Conservation (phyloP, 768 basidiomycete genomes). For the Boletus vermiculosoides region DNA sequence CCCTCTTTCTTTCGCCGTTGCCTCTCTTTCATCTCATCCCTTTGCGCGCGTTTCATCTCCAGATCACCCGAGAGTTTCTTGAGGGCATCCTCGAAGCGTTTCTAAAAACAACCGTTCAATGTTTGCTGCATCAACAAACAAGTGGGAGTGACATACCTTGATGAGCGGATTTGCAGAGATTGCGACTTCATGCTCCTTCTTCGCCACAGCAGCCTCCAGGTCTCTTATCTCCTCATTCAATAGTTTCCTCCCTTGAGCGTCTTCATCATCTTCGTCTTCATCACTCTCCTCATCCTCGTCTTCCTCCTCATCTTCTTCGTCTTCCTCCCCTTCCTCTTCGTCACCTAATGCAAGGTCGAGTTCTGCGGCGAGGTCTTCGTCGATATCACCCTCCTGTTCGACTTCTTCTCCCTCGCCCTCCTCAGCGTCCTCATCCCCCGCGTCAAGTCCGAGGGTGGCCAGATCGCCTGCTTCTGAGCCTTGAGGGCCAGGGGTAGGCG, state of each 20-base stretch:
- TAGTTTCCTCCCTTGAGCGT: slow-evolving; percentile 71
- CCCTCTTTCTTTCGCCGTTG: slow-evolving; percentile 73
- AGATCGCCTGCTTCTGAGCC: slow-evolving; percentile 66
- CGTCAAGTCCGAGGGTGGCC: slow-evolving; percentile 51
- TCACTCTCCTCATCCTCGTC: slow-evolving; percentile 57
- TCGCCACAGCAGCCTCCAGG: slow-evolving; percentile 81
- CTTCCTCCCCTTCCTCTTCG: slow-evolving; percentile 59
- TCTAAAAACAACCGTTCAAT: slow-evolving; percentile 41
- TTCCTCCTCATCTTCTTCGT: slow-evolving; percentile 71
- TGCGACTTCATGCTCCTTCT: slow-evolving; percentile 81
- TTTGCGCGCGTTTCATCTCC: slow-evolving; percentile 78
- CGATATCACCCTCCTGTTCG: slow-evolving; percentile 76
- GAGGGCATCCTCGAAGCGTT: slow-evolving; percentile 90
- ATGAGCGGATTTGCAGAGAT: slow-evolving; percentile 86
- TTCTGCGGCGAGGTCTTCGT: slow-evolving; percentile 86
- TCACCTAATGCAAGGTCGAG: slow-evolving; percentile 78
- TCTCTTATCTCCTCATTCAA: slow-evolving; percentile 89
- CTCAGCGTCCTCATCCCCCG: slow-evolving; percentile 59
- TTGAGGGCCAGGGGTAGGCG: slow-evolving; percentile 68
- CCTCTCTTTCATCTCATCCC: slow-evolving; percentile 77
- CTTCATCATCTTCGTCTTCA: slow-evolving; percentile 82
- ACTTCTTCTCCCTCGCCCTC: slow-evolving; percentile 58
- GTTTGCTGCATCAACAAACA: neutral
- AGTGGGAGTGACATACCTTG: slow-evolving; percentile 45
- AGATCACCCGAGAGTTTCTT: slow-evolving; percentile 85